Conservation (phyloP, 768 basidiomycete genomes). For the Tricholoma matsutake region DNA sequence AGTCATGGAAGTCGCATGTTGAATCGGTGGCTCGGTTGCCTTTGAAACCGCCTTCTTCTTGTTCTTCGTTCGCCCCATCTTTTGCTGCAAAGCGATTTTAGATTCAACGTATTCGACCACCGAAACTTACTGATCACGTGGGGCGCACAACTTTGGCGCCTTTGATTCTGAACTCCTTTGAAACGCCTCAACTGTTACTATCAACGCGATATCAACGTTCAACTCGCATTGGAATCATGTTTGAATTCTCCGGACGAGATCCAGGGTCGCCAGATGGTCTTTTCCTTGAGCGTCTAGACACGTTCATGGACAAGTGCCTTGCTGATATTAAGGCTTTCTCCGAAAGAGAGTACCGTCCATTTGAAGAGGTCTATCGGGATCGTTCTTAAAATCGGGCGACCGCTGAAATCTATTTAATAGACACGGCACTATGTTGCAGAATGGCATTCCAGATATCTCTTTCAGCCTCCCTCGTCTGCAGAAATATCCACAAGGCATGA, state of each 20-base stretch:
- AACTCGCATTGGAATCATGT: slow-evolving; percentile 19
- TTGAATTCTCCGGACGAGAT: slow-evolving; percentile 31
- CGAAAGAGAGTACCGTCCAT: slow-evolving; percentile 52
- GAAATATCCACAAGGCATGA: slow-evolving; percentile 10
- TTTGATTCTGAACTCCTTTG: too few species aligned
- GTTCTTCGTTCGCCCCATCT: slow-evolving; percentile 55
- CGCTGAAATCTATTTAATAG: slow-evolving; percentile 28
- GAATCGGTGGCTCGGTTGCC: slow-evolving; percentile 23
- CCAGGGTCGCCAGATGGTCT: slow-evolving; percentile 41
- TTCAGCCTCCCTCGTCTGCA: slow-evolving; percentile 25
- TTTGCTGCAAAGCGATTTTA: neutral
- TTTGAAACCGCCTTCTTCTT: slow-evolving; percentile 44
- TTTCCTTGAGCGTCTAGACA: slow-evolving; percentile 63
- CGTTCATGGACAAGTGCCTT: slow-evolving; percentile 57
- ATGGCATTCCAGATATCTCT: slow-evolving; percentile 60
- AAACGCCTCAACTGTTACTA: too few species aligned
- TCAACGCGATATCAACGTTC: too few species aligned
- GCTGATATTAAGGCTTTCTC: slow-evolving; percentile 59
- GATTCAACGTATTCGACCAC: too few species aligned
- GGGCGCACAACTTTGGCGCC: too few species aligned
- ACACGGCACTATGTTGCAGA: slow-evolving; percentile 57
- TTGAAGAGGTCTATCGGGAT: slow-evolving; percentile 52
- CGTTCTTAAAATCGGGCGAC: slow-evolving; percentile 11
- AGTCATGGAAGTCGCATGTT: slow-evolving; percentile 12
- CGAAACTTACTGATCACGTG: slow-evolving; percentile 31